phyloP scores from a whole-genome alignment of 176 grass and related monocot species.

The Ensete ventricosum region DNA sequence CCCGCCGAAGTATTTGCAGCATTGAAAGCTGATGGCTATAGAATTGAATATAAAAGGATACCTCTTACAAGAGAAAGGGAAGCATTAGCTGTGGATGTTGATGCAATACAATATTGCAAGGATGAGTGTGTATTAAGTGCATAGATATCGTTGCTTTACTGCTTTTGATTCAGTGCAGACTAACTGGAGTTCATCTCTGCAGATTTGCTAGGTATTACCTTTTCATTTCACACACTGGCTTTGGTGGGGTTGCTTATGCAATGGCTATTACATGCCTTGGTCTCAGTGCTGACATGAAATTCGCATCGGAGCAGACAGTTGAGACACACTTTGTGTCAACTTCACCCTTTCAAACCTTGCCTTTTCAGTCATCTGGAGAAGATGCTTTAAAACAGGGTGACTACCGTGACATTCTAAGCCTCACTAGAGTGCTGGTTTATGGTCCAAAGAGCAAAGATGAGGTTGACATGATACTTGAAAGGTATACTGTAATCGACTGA shows the following conservation, averaged over 20 bases:
- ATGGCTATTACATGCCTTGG: conserved; percentile 87
- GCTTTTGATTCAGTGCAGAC: conserved; percentile 8
- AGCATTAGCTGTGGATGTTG: conserved; percentile 92
- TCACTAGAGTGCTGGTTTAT: conserved; percentile 80
- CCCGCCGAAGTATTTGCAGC: conserved; percentile 68
- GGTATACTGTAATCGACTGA: conserved; percentile 26
- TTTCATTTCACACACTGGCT: conserved; percentile 89
- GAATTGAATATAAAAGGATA: conserved; percentile 78
- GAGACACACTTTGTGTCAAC: conserved; percentile 91
- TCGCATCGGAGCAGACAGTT: conserved; percentile 64
- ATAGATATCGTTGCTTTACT: neutral
- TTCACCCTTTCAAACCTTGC: conserved; percentile 38
- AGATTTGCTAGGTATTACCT: conserved; percentile 87
- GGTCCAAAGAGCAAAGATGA: conserved; percentile 95
- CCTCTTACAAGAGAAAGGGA: conserved; percentile 91
- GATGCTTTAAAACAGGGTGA: conserved; percentile 75
- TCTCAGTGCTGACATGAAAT: conserved; percentile 66
- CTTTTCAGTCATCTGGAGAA: conserved; percentile 36
- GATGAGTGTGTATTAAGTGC: conserved; percentile 42
- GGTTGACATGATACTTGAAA: conserved; percentile 72
- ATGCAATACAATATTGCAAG: conserved; percentile 77
- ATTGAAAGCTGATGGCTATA: conserved; percentile 58
- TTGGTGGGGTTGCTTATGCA: conserved; percentile 87
- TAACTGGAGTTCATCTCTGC: conserved; percentile 30
- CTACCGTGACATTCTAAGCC: conserved; percentile 93